Evolutionary conservation across 257 asterid species (phyloP).

Genomic region (Pogostemon cablin): DNA sequence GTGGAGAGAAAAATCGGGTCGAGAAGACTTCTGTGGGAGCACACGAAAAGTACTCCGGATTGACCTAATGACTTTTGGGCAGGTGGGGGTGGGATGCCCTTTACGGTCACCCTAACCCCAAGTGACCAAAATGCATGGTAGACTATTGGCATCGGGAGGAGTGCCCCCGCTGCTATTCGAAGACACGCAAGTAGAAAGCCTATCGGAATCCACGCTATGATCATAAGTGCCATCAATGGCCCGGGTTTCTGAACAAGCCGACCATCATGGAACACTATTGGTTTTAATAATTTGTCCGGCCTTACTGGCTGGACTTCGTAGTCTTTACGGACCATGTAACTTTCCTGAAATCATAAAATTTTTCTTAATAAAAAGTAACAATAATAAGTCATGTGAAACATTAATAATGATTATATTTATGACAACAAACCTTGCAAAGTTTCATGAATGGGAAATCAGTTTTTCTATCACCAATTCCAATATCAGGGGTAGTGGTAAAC

Average conservation of each 20-base stretch:
- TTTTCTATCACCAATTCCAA: conserved; percentile 64
- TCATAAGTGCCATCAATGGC: conserved; percentile 57
- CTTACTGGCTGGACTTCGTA: conserved; percentile 47
- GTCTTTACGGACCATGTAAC: conserved; percentile 50
- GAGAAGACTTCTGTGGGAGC: conserved; percentile 78
- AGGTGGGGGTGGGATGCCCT: conserved; percentile 72
- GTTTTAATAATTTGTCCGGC: conserved; percentile 57
- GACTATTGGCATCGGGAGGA: conserved; percentile 67
- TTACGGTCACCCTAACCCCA: conserved; percentile 60
- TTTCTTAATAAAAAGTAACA: too few species aligned
- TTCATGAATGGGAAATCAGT: conserved; percentile 74
- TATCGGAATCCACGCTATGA: conserved; percentile 70
- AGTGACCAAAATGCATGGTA: conserved; percentile 62
- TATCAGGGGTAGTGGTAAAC: conserved; percentile 42
- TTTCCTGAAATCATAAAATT: conserved; percentile 46
- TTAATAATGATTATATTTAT: not conserved
- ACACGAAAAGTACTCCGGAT: conserved; percentile 63
- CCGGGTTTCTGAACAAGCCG: conserved; percentile 69
- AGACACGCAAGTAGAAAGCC: conserved; percentile 65
- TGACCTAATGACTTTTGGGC: conserved; percentile 42
- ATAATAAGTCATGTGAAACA: too few species aligned
- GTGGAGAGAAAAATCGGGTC: conserved; percentile 77
- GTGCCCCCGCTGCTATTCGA: conserved; percentile 64
- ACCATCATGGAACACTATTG: conserved; percentile 80
- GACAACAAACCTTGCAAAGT: conserved; percentile 61